Evolutionary conservation across 2,329 filamentous ascomycete species (phyloP).

Genomic region (Trichoderma asperellum): DNA sequence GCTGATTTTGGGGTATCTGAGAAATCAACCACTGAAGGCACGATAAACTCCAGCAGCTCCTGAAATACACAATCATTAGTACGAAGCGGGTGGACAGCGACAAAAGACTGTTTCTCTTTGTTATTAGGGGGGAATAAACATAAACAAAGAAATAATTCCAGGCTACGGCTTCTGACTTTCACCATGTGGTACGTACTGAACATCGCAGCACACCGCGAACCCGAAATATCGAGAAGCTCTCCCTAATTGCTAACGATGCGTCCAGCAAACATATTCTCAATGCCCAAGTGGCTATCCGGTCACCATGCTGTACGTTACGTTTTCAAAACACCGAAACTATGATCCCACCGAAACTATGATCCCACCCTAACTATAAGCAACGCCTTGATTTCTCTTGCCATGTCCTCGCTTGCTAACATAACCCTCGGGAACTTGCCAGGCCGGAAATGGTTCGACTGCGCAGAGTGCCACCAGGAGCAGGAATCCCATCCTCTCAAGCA

Average conservation of each 20-base stretch:
- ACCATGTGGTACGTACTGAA: conserved; percentile 26
- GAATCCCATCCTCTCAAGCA: conserved; percentile 78
- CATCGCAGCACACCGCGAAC: background rate
- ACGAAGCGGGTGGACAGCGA: background rate
- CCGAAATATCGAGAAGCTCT: conserved; percentile 1
- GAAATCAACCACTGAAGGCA: conserved; percentile 7
- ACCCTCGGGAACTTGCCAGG: conserved; percentile 54
- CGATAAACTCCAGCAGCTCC: conserved; percentile 9
- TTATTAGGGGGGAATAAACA: background rate
- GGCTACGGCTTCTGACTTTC: background rate
- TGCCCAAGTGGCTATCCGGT: conserved; percentile 94
- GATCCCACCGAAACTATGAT: background rate
- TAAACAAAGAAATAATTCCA: background rate
- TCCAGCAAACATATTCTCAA: conserved; percentile 95
- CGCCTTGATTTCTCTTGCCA: background rate
- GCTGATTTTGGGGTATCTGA: background rate
- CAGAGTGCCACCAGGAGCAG: conserved; percentile 85
- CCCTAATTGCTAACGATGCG: background rate
- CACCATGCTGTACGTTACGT: conserved; percentile 80
- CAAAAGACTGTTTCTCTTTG: background rate
- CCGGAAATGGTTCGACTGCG: conserved; percentile 98
- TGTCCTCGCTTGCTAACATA: conserved; percentile 22
- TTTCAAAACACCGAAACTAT: background rate
- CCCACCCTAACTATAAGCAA: background rate
- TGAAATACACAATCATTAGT: background rate